Evolutionary conservation across 1,139 yeast species (phyloP).

Genomic region (Suhomyces guaymorum): DNA sequence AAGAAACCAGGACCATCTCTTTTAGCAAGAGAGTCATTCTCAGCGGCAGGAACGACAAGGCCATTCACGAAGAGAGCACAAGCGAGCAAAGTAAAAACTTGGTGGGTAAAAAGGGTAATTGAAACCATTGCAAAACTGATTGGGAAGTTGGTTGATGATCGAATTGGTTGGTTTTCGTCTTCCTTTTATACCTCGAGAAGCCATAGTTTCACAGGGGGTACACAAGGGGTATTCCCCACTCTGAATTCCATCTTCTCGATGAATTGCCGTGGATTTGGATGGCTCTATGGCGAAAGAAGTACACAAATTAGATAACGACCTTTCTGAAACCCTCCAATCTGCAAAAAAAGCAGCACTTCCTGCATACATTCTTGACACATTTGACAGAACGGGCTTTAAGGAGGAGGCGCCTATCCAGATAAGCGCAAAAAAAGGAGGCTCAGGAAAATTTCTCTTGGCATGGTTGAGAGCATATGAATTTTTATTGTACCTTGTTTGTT

Average conservation of each 20-base stretch:
- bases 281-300: too few species aligned
- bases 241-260: too few species aligned
- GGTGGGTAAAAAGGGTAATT: constrained; percentile 10
- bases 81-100: constrained; percentile 10
- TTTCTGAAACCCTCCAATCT: constrained; percentile 1
- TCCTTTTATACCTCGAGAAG: neutral
- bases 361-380: constrained; percentile 8
- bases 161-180: neutral
- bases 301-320: neutral
- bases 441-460: too few species aligned
- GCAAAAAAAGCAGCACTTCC: constrained; percentile 1
- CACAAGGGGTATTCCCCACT: too few species aligned
- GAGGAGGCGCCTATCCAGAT: too few species aligned
- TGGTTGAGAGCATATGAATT: too few species aligned
- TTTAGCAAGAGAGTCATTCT: constrained; percentile 1
- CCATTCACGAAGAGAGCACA: constrained; percentile 9
- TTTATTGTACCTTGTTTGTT: too few species aligned
- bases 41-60: constrained; percentile 10
- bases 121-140: constrained; percentile 9
- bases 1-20: constrained; percentile 14
- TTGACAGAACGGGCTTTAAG: too few species aligned
- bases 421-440: too few species aligned
- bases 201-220: neutral
- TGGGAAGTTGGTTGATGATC: constrained; percentile 1
- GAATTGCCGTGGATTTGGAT: neutral